These are phyloP conservation scores for Fragilariopsis cylindrus DNA, from an alignment of 108 stramenopile genomes.

Conservation along the genomic window DNA sequence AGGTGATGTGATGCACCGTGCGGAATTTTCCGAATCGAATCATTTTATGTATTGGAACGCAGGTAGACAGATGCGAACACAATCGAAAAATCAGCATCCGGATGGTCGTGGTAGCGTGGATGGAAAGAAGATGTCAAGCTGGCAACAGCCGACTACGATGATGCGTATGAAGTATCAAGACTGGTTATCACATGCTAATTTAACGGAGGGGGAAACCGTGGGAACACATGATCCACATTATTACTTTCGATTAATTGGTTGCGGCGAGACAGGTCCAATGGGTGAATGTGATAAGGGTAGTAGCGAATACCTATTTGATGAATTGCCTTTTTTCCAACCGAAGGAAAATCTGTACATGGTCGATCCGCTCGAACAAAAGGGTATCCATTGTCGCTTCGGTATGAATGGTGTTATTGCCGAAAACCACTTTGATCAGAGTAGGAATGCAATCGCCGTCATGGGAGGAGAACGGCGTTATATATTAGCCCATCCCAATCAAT, in stretches of 20 bases:
- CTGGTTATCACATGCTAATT: constrained; percentile 82
- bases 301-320: constrained; percentile 56
- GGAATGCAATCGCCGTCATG: constrained; percentile 85
- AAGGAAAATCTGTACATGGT: constrained; percentile 55
- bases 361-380: constrained; percentile 45
- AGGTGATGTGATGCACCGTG: constrained; percentile 50
- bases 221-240: constrained; percentile 84
- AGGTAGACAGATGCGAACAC: not conserved
- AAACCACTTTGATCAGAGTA: constrained; percentile 85
- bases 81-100: constrained; percentile 19
- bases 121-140: constrained; percentile 33
- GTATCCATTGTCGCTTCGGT: constrained; percentile 93
- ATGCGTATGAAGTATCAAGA: constrained; percentile 79
- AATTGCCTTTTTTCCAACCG: constrained; percentile 62
- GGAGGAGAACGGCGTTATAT: constrained; percentile 88
- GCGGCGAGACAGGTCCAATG: constrained; percentile 29
- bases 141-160: constrained; percentile 79
- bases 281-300: constrained; percentile 45
- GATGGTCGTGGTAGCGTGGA: not conserved
- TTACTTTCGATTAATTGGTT: constrained; percentile 87
- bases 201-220: constrained; percentile 33
- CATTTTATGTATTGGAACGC: constrained; percentile 94
- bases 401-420: constrained; percentile 90
- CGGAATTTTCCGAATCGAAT: constrained; percentile 83
- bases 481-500: constrained; percentile 87